Evolutionary conservation across 176 grass and related monocot species (phyloP).

Genomic region (Cocos nucifera): DNA sequence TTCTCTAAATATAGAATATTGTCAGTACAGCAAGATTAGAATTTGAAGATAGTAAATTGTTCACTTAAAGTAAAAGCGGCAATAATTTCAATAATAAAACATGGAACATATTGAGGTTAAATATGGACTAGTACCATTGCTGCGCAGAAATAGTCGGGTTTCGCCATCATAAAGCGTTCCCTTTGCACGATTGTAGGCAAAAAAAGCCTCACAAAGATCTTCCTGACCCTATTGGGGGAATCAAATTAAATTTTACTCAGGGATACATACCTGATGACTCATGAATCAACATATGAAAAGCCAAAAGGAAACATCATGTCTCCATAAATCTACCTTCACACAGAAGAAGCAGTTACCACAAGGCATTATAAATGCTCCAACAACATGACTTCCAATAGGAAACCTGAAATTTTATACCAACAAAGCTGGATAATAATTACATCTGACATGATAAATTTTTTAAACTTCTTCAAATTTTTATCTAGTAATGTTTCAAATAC

Average conservation of each 20-base stretch:
- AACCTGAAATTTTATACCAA: constrained; percentile 41
- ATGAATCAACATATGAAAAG: no score
- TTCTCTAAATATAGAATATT: no score
- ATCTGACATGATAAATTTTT: no score
- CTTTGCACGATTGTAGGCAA: constrained; percentile 90
- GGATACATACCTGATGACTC: no score
- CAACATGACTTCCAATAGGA: constrained; percentile 87
- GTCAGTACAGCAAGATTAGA: no score
- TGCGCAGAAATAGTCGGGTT: constrained; percentile 70
- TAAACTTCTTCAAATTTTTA: no score
- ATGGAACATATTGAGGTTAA: neutral
- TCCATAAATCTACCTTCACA: constrained; percentile 52
- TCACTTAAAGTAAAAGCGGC: no score
- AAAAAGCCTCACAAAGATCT: constrained; percentile 94
- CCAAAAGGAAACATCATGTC: neutral
- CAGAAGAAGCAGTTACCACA: constrained; percentile 97
- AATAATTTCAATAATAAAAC: no score
- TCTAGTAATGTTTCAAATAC: no score
- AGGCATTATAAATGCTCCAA: constrained; percentile 98
- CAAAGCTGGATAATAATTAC: no score
- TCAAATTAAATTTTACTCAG: neutral
- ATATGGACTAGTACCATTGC: constrained; percentile 41
- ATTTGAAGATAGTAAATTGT: no score
- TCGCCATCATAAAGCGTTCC: constrained; percentile 93
- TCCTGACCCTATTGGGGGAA: constrained; percentile 69